Evolutionary conservation across 2,329 filamentous ascomycete species (phyloP), one percentile per base, ranked within the genome.

Genomic region (Colletotrichum orbiculare): DNA sequence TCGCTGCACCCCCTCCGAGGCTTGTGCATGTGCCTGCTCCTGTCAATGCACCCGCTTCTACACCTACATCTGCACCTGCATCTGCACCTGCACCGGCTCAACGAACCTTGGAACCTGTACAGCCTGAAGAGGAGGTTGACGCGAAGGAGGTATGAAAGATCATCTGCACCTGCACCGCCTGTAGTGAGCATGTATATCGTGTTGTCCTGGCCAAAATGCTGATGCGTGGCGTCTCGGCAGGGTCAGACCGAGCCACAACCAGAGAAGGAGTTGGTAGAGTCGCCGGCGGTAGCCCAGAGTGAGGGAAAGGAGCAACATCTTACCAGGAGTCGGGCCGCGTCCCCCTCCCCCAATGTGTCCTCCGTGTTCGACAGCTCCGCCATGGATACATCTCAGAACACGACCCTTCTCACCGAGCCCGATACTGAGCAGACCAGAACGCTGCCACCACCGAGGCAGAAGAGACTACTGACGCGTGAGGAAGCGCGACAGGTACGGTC

Each of bases 311-410:
- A 54, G 33, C 47, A 64, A 49, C 50, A 53, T 39, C 33, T 35
- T 9, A 33, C 33, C 39, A 56, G 45, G 35, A 9, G 35, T 25
- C 52, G 58, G 34, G 62, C 42, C 25, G 57, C 47, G 17, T 63
- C 63, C 56, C 35, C 68, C 8, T 48, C 58, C 10, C 79, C 83
- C 4, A 80, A 81, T 54, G 75, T 79, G 12, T 82, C 81, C 15
- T 85, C 83, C 17, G 72, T 86, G 43, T 85, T 87, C 66, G 84
- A 87, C 72, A 76, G 73, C 60, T 83, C 83, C 1, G 74, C 70
- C 52, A 74, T 78, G 65, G 82, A 85, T 70, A 79, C 77, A 33
- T 83, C 84, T 6, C 83, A 82, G 49, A 77, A 77, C 25, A 86
- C 83, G 0, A 73, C 77, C 33, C 52, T 65, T n/a, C 71, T 84